These are phyloP conservation scores for Fomitopsis schrenkii DNA, from an alignment of 1,284 basidiomycete genomes.

Conservation along the genomic window DNA sequence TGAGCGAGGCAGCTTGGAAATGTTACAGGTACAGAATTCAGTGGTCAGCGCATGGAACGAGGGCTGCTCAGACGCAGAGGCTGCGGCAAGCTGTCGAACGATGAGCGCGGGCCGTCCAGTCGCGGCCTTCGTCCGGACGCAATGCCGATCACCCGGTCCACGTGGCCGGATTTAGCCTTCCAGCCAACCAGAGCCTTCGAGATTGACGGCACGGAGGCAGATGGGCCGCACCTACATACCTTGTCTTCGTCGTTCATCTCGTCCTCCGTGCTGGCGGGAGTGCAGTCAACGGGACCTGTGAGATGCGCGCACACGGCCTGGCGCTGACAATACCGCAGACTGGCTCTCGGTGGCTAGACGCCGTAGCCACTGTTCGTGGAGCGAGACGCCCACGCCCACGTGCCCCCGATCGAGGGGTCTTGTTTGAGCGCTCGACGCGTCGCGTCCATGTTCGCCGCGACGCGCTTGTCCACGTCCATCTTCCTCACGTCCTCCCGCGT, in stretches of 20 bases:
- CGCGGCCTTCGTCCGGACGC: background rate
- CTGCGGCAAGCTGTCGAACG: background rate
- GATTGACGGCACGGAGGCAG: background rate
- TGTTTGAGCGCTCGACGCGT: slow-evolving; percentile 4
- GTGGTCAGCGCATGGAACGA: background rate
- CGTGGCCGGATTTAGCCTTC: background rate
- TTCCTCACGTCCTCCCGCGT: slow-evolving; percentile 1
- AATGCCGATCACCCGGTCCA: background rate
- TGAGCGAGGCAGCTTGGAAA: slow-evolving; percentile 68
- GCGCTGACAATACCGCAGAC: no score
- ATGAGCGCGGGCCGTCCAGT: background rate
- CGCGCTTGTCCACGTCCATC: slow-evolving; percentile 7
- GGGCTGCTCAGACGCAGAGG: background rate
- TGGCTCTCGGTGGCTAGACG: no score
- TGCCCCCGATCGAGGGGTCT: slow-evolving; percentile 17
- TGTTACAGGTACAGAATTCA: background rate
- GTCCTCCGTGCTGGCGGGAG: background rate
- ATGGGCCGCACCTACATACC: background rate
- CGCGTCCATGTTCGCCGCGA: slow-evolving; percentile 2
- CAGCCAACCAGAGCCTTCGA: background rate
- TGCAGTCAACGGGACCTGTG: no score
- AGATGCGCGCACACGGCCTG: no score
- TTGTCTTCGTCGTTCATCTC: background rate
- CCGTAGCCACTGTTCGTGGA: background rate
- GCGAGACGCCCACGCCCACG: slow-evolving; percentile 1